Base-by-base conservation (phyloP, 148 eudicot genomes). In the Cornus florida region DNA sequence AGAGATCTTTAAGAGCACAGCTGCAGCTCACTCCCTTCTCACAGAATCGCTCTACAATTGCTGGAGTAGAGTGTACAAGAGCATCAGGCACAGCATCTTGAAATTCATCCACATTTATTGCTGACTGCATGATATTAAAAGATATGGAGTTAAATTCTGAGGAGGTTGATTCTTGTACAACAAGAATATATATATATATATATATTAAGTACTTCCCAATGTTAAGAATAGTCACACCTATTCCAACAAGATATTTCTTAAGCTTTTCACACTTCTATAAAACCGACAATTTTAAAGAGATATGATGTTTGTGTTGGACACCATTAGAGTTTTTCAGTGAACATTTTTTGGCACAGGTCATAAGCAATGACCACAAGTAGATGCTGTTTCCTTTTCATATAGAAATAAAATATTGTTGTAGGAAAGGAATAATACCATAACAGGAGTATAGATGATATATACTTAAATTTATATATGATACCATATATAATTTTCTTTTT, bases 51-150 rank as follows among this genome's bases (percentile, higher is more conserved):
- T 79, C 80, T 43, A 89, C 75, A 76, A 89, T 80, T 33, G 84
- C 67, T 2, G 83, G 79, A 50, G 7, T 77, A n/a, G 87, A 86
- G 81, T 86, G 89, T 82, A 83, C 86, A 84, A 88, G 91, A 71
- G 81, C 68, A 82, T 88, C 91, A 73, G 91, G 83, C 70, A 86
- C 91, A 16, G 89, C 89, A 71, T 88, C 85, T 41, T 84, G 86
- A 77, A 86, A 88, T 69, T 88, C 91, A 71, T 82, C 83, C 68
- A 86, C 78, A 64, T 74, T 73, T 33, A 88, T 81, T 43, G 77
- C 71, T 67, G 80, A 80, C 91, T 88, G 83, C 74, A 69, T 39
- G 71, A 80, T 23, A 72, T 13, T 22, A 66, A 64, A 68, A 66
- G 17, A 66, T 3, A 7, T 23, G 9, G 35, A 67, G 16, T 50